A percentile compares a stretch with the other conserved stretches of the same genome.
These are phyloP conservation scores for Scedosporium aurantiacum DNA, from an alignment of 2,329 filamentous ascomycete species.

Conservation along the genomic window DNA sequence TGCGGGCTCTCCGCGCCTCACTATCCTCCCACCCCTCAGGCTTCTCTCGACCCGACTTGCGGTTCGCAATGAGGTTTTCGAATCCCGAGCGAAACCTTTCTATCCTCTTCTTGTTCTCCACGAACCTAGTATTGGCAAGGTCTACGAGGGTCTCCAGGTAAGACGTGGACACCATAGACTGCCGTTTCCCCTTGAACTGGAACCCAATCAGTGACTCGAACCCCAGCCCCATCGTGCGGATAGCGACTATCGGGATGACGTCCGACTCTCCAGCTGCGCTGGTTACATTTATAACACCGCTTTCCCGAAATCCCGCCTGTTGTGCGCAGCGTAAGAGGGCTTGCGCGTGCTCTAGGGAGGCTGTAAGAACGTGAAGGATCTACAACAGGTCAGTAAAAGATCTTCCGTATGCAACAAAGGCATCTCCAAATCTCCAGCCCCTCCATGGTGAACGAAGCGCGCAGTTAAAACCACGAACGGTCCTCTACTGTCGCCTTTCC, in stretches of 20 bases:
- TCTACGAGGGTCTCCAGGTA: constrained; percentile 58
- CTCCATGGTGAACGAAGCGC: neutral
- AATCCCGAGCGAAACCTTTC: constrained; percentile 49
- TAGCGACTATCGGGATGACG: constrained; percentile 60
- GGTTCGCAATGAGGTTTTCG: constrained; percentile 17
- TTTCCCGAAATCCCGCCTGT: constrained; percentile 80
- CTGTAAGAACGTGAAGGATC: constrained; percentile 81
- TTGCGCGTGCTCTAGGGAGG: constrained; percentile 65
- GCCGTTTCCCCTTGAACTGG: constrained; percentile 24
- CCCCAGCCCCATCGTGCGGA: constrained; percentile 71
- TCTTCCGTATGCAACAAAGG: neutral
- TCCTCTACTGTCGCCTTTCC: neutral
- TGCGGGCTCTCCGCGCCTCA: constrained; percentile 39
- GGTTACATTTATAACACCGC: constrained; percentile 59
- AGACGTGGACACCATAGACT: constrained; percentile 46
- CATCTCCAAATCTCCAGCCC: neutral
- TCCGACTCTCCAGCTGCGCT: neutral
- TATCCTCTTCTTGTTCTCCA: constrained; percentile 57
- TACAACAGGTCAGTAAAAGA: constrained; percentile 24
- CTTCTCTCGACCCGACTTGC: neutral
- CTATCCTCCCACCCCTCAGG: constrained; percentile 43
- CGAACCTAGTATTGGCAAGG: constrained; percentile 66
- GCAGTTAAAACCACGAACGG: neutral
- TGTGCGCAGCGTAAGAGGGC: constrained; percentile 64
- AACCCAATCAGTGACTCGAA: constrained; percentile 73